Evolutionary conservation across 192 early-diverging fungal species (phyloP).

Genomic region (Backusella mclennaniae): DNA sequence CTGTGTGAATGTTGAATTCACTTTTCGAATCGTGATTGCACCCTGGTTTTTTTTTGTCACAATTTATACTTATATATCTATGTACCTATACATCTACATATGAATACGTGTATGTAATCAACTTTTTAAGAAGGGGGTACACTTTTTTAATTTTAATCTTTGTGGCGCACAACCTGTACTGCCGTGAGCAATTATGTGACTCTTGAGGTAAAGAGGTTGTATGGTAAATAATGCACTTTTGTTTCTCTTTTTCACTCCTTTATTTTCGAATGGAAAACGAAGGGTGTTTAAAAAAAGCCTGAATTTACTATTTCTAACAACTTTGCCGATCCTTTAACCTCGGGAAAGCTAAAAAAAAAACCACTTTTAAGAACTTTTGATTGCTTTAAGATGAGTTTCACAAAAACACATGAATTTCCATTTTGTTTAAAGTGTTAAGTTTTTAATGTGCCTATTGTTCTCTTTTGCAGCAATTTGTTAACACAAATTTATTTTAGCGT

Average conservation of each 20-base stretch:
- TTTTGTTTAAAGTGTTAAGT: neutral
- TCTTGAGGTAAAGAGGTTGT: neutral
- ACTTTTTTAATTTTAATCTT: neutral
- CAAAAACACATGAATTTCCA: neutral
- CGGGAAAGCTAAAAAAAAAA: neutral
- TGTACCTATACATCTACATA: neutral
- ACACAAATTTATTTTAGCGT: slow-evolving; percentile 7
- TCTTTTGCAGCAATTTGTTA: neutral
- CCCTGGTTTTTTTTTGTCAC: neutral
- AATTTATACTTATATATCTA: neutral
- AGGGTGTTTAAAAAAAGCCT: too few relatives aligned
- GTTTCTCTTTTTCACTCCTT: neutral
- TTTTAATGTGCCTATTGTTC: slow-evolving; percentile 7
- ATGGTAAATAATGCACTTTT: neutral
- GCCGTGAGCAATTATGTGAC: neutral
- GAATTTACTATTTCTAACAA: too few relatives aligned
- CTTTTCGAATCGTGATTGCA: neutral
- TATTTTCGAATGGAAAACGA: neutral
- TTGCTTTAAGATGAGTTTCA: neutral
- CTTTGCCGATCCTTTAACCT: neutral
- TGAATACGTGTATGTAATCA: neutral
- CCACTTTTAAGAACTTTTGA: neutral
- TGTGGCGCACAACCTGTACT: neutral
- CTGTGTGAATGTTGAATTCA: neutral
- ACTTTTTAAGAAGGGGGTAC: neutral